Evolutionary conservation across 371 early-diverging fungal species (phyloP).

Genomic region (Capillidium rhysosporum): DNA sequence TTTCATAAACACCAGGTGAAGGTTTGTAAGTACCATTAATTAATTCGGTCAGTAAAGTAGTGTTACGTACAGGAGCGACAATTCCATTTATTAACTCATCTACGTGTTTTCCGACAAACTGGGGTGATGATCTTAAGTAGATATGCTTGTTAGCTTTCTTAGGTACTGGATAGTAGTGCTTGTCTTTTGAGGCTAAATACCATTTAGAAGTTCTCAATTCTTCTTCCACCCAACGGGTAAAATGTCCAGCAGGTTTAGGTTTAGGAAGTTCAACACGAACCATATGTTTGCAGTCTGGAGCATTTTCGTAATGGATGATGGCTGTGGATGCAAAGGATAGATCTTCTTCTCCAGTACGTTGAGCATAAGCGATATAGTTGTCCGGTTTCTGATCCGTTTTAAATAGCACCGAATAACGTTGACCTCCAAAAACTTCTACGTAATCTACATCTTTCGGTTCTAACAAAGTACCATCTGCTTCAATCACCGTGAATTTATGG

Average conservation of each 20-base stretch:
- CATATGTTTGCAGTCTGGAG: slow-evolving; percentile 2
- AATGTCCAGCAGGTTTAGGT: neutral
- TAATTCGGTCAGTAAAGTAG: neutral
- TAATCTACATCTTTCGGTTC: slow-evolving; percentile 13
- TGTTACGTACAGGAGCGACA: neutral
- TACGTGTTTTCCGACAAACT: neutral
- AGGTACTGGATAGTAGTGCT: neutral
- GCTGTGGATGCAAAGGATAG: slow-evolving; percentile 11
- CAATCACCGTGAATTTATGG: slow-evolving; percentile 18
- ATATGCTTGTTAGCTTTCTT: neutral
- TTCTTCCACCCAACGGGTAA: neutral
- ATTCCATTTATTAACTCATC: neutral
- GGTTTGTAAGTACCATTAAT: too few relatives aligned
- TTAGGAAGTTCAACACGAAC: neutral
- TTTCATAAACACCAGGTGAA: too few relatives aligned
- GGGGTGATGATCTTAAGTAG: neutral
- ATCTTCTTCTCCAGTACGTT: slow-evolving; percentile 7
- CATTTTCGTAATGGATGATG: slow-evolving; percentile 14
- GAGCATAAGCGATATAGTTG: slow-evolving; percentile 15
- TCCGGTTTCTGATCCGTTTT: slow-evolving; percentile 14
- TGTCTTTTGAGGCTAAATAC: neutral
- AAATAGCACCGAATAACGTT: slow-evolving; percentile 19
- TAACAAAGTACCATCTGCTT: slow-evolving; percentile 18
- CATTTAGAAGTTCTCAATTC: neutral
- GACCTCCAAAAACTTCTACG: slow-evolving; percentile 15